phyloP scores from a whole-genome alignment of 768 basidiomycete genomes.

The Kondoa subrosea region DNA sequence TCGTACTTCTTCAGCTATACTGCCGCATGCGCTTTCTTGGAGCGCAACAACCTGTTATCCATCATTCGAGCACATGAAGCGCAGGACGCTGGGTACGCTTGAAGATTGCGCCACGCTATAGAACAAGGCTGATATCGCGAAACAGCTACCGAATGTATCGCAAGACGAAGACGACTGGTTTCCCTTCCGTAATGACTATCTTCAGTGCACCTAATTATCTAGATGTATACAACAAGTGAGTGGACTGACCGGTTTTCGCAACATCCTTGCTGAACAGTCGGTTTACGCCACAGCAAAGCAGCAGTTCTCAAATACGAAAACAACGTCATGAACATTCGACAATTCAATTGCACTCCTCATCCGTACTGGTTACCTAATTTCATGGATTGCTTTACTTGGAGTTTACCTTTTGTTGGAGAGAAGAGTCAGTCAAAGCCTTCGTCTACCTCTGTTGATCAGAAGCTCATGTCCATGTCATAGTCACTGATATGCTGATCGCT shows the following conservation, averaged over 20 bases:
- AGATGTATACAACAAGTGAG: conserved; percentile 79
- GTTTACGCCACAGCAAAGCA: conserved; percentile 96
- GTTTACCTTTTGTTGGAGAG: conserved; percentile 90
- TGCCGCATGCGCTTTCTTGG: conserved; percentile 91
- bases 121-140: not conserved
- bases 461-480: conserved; percentile 35
- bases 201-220: conserved; percentile 94
- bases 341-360: conserved; percentile 92
- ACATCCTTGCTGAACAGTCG: conserved; percentile 28
- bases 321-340: conserved; percentile 45
- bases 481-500: conserved; percentile 96
- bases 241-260: not conserved
- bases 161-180: conserved; percentile 92
- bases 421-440: conserved; percentile 50
- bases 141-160: conserved; percentile 67
- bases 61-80: conserved; percentile 98
- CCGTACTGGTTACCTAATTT: conserved; percentile 99
- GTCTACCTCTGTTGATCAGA: not conserved
- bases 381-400: conserved; percentile 99
- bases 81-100: conserved; percentile 80
- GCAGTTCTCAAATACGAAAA: conserved; percentile 98
- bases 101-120: not conserved
- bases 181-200: conserved; percentile 99
- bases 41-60: conserved; percentile 85
- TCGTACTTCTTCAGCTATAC: conserved; percentile 96